Evolutionary conservation across 768 basidiomycete species (phyloP).

Genomic region (Lepiota brunneoincarnata): DNA sequence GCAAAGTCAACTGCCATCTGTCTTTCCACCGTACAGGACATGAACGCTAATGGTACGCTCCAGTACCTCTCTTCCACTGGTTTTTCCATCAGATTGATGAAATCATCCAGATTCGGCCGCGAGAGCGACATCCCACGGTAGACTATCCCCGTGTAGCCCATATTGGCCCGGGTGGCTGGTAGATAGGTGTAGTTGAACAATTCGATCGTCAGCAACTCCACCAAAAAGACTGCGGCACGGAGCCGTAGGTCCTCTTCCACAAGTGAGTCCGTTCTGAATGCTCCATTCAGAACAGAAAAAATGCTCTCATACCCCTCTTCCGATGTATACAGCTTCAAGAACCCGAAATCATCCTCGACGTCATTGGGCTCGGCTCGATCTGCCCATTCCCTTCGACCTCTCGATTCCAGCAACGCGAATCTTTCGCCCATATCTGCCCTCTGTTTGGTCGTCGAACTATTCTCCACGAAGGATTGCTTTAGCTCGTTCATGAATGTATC

Average conservation of each 20-base stretch:
- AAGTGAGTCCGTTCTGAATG: conserved; percentile 15
- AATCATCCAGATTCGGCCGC: conserved; percentile 14
- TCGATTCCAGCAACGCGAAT: conserved; percentile 6
- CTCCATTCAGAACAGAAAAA: conserved; percentile 19
- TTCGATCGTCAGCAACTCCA: conserved; percentile 23
- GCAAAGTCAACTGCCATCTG: conserved; percentile 16
- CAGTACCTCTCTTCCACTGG: conserved; percentile 21
- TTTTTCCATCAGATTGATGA: conserved; percentile 16
- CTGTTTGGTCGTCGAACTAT: conserved; percentile 10
- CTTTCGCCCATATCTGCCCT: not conserved
- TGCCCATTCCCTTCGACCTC: conserved; percentile 15
- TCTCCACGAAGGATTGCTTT: conserved; percentile 10
- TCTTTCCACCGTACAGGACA: conserved; percentile 17
- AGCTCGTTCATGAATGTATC: conserved; percentile 16
- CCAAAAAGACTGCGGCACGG: conserved; percentile 19
- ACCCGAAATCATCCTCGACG: conserved; percentile 16
- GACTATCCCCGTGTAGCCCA: conserved; percentile 16
- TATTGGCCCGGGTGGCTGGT: conserved; percentile 3
- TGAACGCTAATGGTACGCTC: conserved; percentile 20
- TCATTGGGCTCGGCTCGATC: conserved; percentile 12
- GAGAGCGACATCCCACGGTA: conserved; percentile 19
- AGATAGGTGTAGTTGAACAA: conserved; percentile 20
- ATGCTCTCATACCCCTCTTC: conserved; percentile 17
- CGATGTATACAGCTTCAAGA: conserved; percentile 19
- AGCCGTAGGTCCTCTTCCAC: conserved; percentile 12